phyloP scores from a whole-genome alignment of 129 eudicot species.

The Gnaphalium uliginosum region DNA sequence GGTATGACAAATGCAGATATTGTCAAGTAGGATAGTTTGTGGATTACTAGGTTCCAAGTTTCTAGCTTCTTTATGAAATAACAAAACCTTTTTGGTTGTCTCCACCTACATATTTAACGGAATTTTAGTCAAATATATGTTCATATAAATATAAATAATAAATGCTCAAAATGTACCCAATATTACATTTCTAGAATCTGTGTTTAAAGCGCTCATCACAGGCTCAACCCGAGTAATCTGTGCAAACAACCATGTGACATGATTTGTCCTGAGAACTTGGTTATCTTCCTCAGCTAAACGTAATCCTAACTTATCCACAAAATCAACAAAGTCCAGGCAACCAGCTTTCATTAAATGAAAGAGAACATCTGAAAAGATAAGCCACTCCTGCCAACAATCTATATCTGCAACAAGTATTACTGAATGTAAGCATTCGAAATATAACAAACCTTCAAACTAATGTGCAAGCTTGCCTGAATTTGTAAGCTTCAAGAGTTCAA shows the following conservation, averaged over 20 bases:
- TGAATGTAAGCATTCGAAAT: no score
- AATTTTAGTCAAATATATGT: not conserved
- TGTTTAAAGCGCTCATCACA: conserved; percentile 82
- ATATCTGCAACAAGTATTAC: conserved; percentile 51
- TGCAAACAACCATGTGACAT: conserved; percentile 94
- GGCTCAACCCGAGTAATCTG: conserved; percentile 92
- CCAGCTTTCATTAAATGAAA: conserved; percentile 88
- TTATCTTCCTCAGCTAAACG: conserved; percentile 86
- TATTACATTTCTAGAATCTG: conserved; percentile 82
- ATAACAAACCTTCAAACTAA: not conserved
- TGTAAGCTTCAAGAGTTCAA: conserved; percentile 79
- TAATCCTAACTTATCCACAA: conserved; percentile 89
- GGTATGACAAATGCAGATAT: conserved; percentile 93
- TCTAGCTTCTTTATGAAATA: conserved; percentile 86
- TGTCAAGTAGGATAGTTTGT: conserved; percentile 84
- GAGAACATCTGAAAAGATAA: conserved; percentile 78
- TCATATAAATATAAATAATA: no score
- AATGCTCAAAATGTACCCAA: no score
- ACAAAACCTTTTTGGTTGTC: conserved; percentile 76
- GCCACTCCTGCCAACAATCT: conserved; percentile 98
- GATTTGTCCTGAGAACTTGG: conserved; percentile 84
- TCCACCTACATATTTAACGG: conserved; percentile 63
- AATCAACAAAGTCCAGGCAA: conserved; percentile 93
- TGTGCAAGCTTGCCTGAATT: conserved; percentile 65
- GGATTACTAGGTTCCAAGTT: conserved; percentile 87